Base-by-base conservation (phyloP, 768 basidiomycete species). In the Suillus luteus region DNA sequence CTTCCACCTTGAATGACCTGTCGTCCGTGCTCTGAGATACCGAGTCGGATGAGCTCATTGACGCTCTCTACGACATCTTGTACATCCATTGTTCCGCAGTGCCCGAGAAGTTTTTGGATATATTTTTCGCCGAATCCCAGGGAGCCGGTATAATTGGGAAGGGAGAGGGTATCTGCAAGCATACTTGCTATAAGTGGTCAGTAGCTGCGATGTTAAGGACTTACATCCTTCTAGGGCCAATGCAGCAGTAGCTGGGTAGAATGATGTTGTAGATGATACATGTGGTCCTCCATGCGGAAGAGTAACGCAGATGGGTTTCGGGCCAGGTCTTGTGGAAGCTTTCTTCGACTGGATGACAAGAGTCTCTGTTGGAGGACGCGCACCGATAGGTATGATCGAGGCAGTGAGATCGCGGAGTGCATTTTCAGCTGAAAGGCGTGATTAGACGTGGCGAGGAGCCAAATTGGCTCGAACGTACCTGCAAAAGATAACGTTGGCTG, bases 91-190 rank as follows among this genome's bases (percentile, higher is more conserved):
- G 79, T 75, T 15, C 90, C 90, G 38, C 88, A 88, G 44, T 80
- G 75, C 0, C 88, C 89, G 0, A 86, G 64, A 14, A 92, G 74
- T 3, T 75, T 75, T 55, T 80, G 81, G 40, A 90, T 76, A 19
- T 80, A 81, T n/a, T 72, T 77, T 65, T 91, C 85, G 0, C 90
- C 90, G 62, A 79, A 90, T 3, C 90, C 90, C 38, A 82, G 72
- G 1, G 87, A 87, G 0, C 90, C 90, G 0, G 85, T 86, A 70
- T 91, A 91, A 71, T 90, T 90, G 0, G 85, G 85, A 12, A 83
- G 64, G 1, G 85, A 86, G 8, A 90, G 62, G 0, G 84, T 86
- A 67, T 87, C 90, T 86, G 68, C 58, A 44, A 60, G 59, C 22
- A 5, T 59, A 49, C 17, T 15, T 11, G n/a, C 2, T 64, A 33